phyloP scores from a whole-genome alignment of 352 stramenopile species.

The Pythium aphanidermatum region DNA sequence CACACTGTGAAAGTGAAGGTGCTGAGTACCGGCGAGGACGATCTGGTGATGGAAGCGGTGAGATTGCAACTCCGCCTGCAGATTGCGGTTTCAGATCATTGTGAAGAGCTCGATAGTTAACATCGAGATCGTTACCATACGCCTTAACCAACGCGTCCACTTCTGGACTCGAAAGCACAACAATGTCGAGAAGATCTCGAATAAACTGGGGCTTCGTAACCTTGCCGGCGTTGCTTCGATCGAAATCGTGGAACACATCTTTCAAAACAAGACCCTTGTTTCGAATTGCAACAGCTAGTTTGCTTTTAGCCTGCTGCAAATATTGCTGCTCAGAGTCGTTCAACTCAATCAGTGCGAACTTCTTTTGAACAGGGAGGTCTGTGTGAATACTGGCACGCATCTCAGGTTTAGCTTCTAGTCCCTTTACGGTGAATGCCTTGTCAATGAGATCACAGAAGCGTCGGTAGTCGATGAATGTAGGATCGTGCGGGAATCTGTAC shows the following conservation, averaged over 20 bases:
- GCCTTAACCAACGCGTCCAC: conserved; percentile 57
- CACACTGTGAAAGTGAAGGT: conserved; percentile 3
- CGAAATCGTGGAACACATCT: conserved; percentile 84
- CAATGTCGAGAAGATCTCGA: conserved; percentile 58
- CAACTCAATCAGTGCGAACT: conserved; percentile 27
- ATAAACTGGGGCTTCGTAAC: conserved; percentile 79
- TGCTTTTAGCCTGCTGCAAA: conserved; percentile 39
- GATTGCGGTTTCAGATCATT: conserved; percentile 53
- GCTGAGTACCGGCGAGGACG: conserved; percentile 39
- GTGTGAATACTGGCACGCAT: conserved; percentile 25
- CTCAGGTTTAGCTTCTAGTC: conserved; percentile 57
- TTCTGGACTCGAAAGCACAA: conserved; percentile 43
- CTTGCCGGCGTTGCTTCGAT: conserved; percentile 77
- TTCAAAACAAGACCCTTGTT: conserved; percentile 83
- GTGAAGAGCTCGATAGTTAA: conserved; percentile 75
- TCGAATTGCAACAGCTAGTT: conserved; percentile 55
- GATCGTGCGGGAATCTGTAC: conserved; percentile 55
- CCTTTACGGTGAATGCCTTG: conserved; percentile 78
- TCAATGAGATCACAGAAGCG: conserved; percentile 83
- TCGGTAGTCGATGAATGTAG: conserved; percentile 68
- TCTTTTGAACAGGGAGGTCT: conserved; percentile 26
- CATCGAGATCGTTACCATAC: conserved; percentile 67
- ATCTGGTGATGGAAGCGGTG: conserved; percentile 39
- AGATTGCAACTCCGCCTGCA: conserved; percentile 16
- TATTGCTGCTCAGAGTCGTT: conserved; percentile 26